Conservation (phyloP, 306 rosid genomes). For the Medicago ruthenica region DNA sequence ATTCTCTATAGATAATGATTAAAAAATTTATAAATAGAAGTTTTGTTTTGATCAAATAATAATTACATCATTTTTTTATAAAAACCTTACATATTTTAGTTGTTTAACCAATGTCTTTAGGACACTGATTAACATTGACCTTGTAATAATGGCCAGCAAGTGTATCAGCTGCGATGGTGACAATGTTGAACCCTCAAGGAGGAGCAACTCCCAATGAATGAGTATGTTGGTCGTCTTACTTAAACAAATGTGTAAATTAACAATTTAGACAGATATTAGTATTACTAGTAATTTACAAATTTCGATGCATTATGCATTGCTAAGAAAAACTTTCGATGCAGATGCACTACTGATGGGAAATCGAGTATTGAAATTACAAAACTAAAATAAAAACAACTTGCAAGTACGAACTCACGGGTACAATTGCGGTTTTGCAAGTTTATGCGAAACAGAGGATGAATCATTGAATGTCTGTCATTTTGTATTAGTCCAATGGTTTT, state of each 20-base stretch:
- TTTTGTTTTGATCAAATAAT: no score
- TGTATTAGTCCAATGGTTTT: neutral
- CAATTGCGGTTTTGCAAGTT: slow-evolving; percentile 36
- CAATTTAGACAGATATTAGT: neutral
- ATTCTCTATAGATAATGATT: no score
- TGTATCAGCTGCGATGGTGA: neutral
- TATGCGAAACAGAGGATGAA: slow-evolving; percentile 45
- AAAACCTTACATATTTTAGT: no score
- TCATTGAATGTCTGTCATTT: slow-evolving; percentile 52
- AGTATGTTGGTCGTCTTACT: slow-evolving; percentile 70
- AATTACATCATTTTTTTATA: no score
- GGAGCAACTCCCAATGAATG: slow-evolving; percentile 46
- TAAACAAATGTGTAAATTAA: neutral
- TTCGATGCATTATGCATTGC: neutral
- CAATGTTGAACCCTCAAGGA: slow-evolving; percentile 20
- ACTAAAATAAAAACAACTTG: neutral
- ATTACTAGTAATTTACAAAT: neutral
- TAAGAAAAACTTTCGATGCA: slow-evolving; percentile 1
- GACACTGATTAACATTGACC: no score
- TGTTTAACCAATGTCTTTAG: no score
- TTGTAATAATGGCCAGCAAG: neutral
- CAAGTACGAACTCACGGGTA: slow-evolving; percentile 20
- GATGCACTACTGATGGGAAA: slow-evolving; percentile 20
- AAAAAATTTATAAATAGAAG: no score
- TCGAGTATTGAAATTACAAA: slow-evolving; percentile 16